Conservation (phyloP, 768 basidiomycete genomes). For the Hemileccinum rubropunctum region DNA sequence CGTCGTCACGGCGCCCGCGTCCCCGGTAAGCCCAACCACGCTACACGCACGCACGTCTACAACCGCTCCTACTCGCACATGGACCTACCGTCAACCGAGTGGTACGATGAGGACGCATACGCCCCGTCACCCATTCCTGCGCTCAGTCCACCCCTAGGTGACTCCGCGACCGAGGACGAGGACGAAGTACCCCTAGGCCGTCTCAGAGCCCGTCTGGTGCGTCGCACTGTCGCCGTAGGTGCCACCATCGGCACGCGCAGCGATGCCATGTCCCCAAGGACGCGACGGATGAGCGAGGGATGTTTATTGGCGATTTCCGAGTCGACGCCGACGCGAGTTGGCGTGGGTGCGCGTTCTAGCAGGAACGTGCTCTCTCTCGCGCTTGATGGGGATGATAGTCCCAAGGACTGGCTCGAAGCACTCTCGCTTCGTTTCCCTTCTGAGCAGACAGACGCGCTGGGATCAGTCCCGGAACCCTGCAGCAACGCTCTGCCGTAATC, state of each 20-base stretch:
- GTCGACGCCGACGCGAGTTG: constrained; percentile 18
- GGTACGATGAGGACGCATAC: constrained; percentile 17
- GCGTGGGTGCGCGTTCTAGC: neutral
- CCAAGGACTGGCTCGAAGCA: constrained; percentile 19
- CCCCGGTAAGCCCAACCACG: constrained; percentile 14
- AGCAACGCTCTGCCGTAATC: neutral
- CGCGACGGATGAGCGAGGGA: constrained; percentile 18
- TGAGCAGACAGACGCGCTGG: neutral
- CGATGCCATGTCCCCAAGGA: constrained; percentile 5
- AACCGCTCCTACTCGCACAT: constrained; percentile 9
- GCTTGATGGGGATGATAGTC: neutral
- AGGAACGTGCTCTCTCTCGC: constrained; percentile 8
- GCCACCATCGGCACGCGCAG: neutral
- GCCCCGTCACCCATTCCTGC: constrained; percentile 9
- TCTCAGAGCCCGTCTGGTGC: constrained; percentile 10
- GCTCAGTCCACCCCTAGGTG: constrained; percentile 20
- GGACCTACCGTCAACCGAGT: neutral
- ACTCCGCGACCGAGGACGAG: constrained; percentile 7
- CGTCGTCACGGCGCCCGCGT: constrained; percentile 12
- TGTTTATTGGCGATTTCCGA: constrained; percentile 14
- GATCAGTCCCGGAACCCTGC: neutral
- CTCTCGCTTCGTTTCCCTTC: constrained; percentile 14
- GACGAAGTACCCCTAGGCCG: constrained; percentile 16
- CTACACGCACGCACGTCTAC: neutral
- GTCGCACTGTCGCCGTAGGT: neutral